A percentile compares a stretch with the other conserved stretches of the same genome.
phyloP scores from a whole-genome alignment of 1,284 basidiomycete species.

The Fomitopsis pinicola region DNA sequence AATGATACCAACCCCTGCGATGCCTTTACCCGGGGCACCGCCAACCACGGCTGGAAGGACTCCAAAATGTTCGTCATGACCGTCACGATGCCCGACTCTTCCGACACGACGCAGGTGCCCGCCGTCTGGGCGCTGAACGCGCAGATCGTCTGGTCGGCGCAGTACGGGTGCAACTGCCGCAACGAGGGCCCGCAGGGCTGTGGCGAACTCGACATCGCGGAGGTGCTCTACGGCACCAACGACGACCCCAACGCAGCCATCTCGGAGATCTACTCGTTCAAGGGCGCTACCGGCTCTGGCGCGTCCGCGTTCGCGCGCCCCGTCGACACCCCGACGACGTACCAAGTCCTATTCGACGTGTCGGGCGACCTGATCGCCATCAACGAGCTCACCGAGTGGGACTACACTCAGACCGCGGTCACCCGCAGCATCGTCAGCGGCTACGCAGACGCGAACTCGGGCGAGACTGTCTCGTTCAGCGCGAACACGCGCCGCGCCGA shows the following conservation, averaged over 20 bases:
- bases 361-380: constrained; percentile 24
- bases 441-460: constrained; percentile 16
- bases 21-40: constrained; percentile 28
- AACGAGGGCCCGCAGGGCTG: constrained; percentile 21
- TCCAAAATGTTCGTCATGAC: constrained; percentile 26
- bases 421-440: constrained; percentile 22
- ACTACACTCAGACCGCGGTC: constrained; percentile 19
- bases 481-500: constrained; percentile 7
- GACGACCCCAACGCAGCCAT: constrained; percentile 17
- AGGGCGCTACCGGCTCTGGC: constrained; percentile 28
- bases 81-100: constrained; percentile 20
- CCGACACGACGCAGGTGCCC: constrained; percentile 17
- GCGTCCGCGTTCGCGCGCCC: constrained; percentile 22
- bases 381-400: constrained; percentile 19
- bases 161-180: constrained; percentile 33
- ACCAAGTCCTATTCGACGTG: constrained; percentile 23
- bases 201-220: constrained; percentile 29
- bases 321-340: constrained; percentile 14
- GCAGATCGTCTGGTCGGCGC: constrained; percentile 27
- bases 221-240: constrained; percentile 20
- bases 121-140: constrained; percentile 29
- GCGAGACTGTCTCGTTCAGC: constrained; percentile 19
- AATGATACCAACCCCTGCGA: constrained; percentile 13
- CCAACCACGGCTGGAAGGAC: constrained; percentile 27
- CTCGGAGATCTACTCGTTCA: constrained; percentile 30